Evolutionary conservation across 202 grass and related monocot genomes (phyloP), one percentile per base, ranked within the genome.

Genomic region (Hordeum pubiflorum): DNA sequence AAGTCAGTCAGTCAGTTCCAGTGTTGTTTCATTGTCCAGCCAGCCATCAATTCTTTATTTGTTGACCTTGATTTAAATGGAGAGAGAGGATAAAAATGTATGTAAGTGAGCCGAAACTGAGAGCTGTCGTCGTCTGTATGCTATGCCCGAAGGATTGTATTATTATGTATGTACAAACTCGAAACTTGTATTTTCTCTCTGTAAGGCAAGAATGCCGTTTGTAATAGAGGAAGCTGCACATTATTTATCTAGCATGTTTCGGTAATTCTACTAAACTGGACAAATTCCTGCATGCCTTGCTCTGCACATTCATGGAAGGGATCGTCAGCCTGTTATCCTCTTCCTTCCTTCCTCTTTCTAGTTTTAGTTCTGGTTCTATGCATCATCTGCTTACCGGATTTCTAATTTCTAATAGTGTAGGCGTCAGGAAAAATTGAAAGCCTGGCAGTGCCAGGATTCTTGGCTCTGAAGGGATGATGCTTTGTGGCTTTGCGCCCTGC

Each of bases 1-100:
- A 4, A 48, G 74, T 54, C 27, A 26, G 9, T 57, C 78, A 40
- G 74, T 61, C 27, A 44, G 9, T 65, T 50, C 46, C 46, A 50
- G 50, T 50, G 46, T 50, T 50, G 46, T 50, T 50, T 50, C 14
- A 50, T 50, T 50, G 46, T 50, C 50, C 83, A 83, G 50, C 39
- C 39, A 40, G 39, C 17, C 46, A 50, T 56, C 58, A 1, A 91
- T 91, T 91, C 83, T 89, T 91, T 91, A 81, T 91, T 91, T 74
- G 83, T 91, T 91, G 64, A 54, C 50, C 50, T 54, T 54, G 82
- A 74, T 77, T 90, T 90, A 39, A 79, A 66, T 63, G 84, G 85
- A 77, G 27, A 77, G 27, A 29, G 50, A 58, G 10, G 63, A 70
- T 40, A 44, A 38, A n/a, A 15, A 17, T 70, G 39, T 70, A 70